These are phyloP conservation scores for Geotrichum phurueaensis DNA, from an alignment of 1,139 yeast species.

Conservation along the genomic window DNA sequence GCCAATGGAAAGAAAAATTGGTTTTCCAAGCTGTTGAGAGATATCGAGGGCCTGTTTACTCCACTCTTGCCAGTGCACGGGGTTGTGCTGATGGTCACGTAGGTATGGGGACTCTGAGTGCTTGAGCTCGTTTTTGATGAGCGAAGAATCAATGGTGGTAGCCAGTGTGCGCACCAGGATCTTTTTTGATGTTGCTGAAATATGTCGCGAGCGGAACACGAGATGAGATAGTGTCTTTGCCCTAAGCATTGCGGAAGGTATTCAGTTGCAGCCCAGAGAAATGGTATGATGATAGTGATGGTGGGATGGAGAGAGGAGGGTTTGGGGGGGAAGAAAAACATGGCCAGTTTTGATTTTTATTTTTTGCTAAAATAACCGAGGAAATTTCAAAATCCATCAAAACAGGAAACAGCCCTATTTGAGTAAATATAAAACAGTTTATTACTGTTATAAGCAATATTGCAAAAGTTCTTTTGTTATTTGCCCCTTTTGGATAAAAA, in stretches of 20 bases:
- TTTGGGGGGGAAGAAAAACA: neutral
- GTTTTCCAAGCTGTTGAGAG: constrained; percentile 33
- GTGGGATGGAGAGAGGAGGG: neutral
- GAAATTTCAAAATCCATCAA: neutral
- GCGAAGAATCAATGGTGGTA: constrained; percentile 3
- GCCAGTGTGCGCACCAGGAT: neutral
- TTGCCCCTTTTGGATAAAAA: too few species aligned
- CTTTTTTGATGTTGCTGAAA: neutral
- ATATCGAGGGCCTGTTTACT: constrained; percentile 29
- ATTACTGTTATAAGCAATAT: too few species aligned
- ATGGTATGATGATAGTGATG: neutral
- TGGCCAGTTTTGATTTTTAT: neutral
- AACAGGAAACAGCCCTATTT: neutral
- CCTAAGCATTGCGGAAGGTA: neutral
- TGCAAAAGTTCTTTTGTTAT: too few species aligned
- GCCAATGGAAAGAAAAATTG: constrained; percentile 37
- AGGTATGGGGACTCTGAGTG: constrained; percentile 30
- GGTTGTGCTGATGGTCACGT: constrained; percentile 27
- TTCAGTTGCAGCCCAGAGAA: neutral
- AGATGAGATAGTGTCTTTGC: neutral
- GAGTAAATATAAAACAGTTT: too few species aligned
- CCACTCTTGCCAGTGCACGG: constrained; percentile 39
- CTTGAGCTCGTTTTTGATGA: constrained; percentile 24
- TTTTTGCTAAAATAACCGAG: neutral
- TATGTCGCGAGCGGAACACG: neutral